Percentiles rank a stretch among this genome's conserved stretches.
Evolutionary conservation across 768 basidiomycete species (phyloP).

Genomic region (Scleroderma bovista): DNA sequence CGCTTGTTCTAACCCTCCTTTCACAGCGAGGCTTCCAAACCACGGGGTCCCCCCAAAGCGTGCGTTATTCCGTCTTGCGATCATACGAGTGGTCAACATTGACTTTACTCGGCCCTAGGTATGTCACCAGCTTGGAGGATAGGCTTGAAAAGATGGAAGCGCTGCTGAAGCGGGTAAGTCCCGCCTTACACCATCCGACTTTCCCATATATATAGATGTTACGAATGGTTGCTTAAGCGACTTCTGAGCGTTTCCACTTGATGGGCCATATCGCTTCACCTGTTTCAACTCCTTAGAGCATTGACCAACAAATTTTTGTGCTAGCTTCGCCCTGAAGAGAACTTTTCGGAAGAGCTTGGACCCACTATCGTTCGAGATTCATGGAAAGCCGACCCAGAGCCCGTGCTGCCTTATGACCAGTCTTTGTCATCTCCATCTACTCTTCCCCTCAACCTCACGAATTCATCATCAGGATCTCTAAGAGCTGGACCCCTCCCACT

Average conservation of each 20-base stretch:
- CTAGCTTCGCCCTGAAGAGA: slow-evolving; percentile 57
- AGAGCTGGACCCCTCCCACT: slow-evolving; percentile 5
- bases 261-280: not conserved
- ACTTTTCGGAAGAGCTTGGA: slow-evolving; percentile 60
- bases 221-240: not conserved
- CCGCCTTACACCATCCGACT: not conserved
- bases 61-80: slow-evolving; percentile 28
- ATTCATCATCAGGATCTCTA: slow-evolving; percentile 8
- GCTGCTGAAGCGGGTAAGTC: slow-evolving; percentile 45
- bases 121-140: slow-evolving; percentile 56
- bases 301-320: not conserved
- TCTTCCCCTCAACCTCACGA: slow-evolving; percentile 11
- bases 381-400: slow-evolving; percentile 42
- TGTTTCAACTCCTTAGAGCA: not conserved
- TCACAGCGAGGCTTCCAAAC: slow-evolving; percentile 55
- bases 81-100: not conserved
- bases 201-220: not conserved
- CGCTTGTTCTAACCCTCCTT: slow-evolving; percentile 1
- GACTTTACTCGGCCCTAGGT: slow-evolving; percentile 30
- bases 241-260: no score
- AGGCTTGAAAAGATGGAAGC: slow-evolving; percentile 51
- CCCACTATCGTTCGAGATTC: slow-evolving; percentile 57
- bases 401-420: slow-evolving; percentile 14
- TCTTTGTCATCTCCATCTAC: slow-evolving; percentile 14
- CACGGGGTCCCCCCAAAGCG: slow-evolving; percentile 65